Base-by-base conservation (phyloP, 2,329 filamentous ascomycete species). In the Acrocalymma vagum region DNA sequence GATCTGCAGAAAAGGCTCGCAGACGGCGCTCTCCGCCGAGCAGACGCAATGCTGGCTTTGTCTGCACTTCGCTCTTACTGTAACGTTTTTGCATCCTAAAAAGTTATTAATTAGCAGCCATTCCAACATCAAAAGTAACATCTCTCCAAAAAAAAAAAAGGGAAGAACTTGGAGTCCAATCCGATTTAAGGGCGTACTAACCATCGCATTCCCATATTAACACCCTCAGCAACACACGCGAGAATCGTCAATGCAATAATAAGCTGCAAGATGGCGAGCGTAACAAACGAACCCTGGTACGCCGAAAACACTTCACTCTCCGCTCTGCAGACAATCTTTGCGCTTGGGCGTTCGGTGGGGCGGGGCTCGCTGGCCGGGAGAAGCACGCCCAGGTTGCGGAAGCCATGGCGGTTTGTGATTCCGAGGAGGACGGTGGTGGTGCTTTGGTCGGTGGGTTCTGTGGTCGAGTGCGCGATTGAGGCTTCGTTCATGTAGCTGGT, bases 151-250 rank as follows among this genome's bases (percentile, higher is more conserved):
- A 16, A 29, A 17, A 18, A 15, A 29, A 7, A 28, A 6, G n/a
- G 13, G 27, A 4, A 1, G 25, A 14, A 15, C 33, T 21, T 20
- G 13, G 24, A 44, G 14, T 55, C n/a, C n/a, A n/a, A n/a, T n/a
- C n/a, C n/a, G n/a, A n/a, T n/a, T n/a, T n/a, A n/a, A n/a, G n/a
- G n/a, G n/a, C n/a, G n/a, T n/a, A n/a, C n/a, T n/a, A n/a, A 60
- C 63, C 55, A 62, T 13, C 37, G 46, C 28, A 53, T 37, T 5
- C 48, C 48, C 16, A 55, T 15, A 21, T 60, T 55, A 4, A 65
- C 18, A 5, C 50, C 53, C 42, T 67, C 63, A 2, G 53, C 61
- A 3, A 62, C 29, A 23, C 61, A 65, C 7, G 62, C 60, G 5
- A 67, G 26, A 2, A 67, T 48, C 1, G 57, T 43, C 13, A 63